Evolutionary conservation across 805 yeast genomes (phyloP).

Genomic region (Cyberlindnera japonica): DNA sequence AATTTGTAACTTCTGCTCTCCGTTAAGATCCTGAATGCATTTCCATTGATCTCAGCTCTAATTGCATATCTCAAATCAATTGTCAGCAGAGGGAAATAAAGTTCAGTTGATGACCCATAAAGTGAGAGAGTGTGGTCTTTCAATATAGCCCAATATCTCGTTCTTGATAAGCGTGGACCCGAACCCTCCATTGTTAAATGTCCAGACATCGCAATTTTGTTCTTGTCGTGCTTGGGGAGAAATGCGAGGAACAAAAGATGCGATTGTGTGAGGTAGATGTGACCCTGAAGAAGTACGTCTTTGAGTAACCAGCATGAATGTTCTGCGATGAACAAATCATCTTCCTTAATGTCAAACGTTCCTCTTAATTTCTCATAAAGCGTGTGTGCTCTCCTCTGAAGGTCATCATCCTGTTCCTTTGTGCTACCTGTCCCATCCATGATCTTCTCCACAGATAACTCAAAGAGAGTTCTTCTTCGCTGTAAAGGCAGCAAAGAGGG

Average conservation of each 20-base stretch:
- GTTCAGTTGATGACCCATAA: constrained; percentile 67
- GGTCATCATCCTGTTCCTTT: constrained; percentile 12
- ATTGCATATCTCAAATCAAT: constrained; percentile 67
- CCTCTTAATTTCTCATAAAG: constrained; percentile 34
- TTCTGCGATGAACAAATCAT: constrained; percentile 56
- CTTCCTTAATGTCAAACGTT: constrained; percentile 44
- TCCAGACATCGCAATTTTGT: constrained; percentile 46
- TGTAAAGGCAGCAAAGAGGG: not conserved
- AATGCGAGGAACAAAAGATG: constrained; percentile 74
- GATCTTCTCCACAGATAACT: constrained; percentile 25
- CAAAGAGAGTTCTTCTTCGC: constrained; percentile 26
- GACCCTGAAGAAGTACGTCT: constrained; percentile 85
- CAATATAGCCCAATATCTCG: constrained; percentile 78
- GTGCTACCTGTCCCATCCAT: constrained; percentile 7
- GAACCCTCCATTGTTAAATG: constrained; percentile 41
- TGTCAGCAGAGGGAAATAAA: constrained; percentile 78
- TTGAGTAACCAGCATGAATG: constrained; percentile 76
- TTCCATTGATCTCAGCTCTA: constrained; percentile 44
- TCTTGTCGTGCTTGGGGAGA: constrained; percentile 53
- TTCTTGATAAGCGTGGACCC: constrained; percentile 27
- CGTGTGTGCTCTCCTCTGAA: constrained; percentile 33
- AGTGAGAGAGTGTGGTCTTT: constrained; percentile 64
- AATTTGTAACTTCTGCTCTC: constrained; percentile 58
- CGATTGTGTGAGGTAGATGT: constrained; percentile 63
- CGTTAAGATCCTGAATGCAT: constrained; percentile 49